Conservation (phyloP, 495 filamentous ascomycete genomes). For the Xylaria palmicola region DNA sequence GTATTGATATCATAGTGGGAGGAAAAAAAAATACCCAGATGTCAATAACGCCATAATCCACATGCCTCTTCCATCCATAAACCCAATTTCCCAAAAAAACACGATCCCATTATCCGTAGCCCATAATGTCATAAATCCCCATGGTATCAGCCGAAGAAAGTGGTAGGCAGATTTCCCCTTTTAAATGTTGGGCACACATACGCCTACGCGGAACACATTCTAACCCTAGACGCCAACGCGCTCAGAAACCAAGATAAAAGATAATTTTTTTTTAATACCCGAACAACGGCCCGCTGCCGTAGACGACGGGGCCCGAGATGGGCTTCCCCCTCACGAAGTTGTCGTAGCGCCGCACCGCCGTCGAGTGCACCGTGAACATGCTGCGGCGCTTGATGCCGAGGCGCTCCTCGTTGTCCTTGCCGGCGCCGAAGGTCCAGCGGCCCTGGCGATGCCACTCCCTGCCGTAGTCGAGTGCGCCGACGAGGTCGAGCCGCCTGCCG, state of each 20-base stretch:
- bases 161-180: not conserved
- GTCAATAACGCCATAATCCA: constrained; percentile 19
- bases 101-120: constrained; percentile 9
- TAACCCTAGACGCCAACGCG: not conserved
- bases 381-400: constrained; percentile 39
- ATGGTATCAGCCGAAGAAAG: not conserved
- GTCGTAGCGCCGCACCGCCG: constrained; percentile 25
- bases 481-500: constrained; percentile 28
- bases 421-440: constrained; percentile 38
- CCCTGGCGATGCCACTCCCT: constrained; percentile 33
- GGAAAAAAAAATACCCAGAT: not conserved
- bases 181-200: not conserved
- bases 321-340: constrained; percentile 19
- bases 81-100: constrained; percentile 6
- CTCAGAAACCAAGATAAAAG: not conserved
- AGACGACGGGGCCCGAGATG: constrained; percentile 25
- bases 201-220: not conserved
- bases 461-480: constrained; percentile 33
- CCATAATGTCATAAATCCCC: constrained; percentile 1
- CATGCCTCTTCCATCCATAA: constrained; percentile 8
- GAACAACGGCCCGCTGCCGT: constrained; percentile 22
- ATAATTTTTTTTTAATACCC: constrained; percentile 14
- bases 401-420: constrained; percentile 28
- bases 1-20: not conserved
- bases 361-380: constrained; percentile 39